Percentiles rank a stretch among this genome's conserved stretches.
Evolutionary conservation across 176 grass and related monocot species (phyloP).

Genomic region (Canna indica): DNA sequence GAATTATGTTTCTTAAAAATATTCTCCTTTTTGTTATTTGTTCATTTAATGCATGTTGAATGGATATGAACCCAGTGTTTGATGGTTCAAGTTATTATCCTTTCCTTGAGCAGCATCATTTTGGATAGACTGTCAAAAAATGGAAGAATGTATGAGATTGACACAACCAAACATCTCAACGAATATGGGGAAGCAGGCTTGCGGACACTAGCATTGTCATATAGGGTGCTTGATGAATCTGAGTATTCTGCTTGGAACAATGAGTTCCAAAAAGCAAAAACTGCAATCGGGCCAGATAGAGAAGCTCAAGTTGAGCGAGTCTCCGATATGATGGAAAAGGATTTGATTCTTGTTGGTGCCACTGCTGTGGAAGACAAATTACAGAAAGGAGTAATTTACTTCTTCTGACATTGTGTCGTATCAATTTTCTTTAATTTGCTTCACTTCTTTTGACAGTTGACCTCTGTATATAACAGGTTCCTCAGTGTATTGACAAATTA

Average conservation of each 20-base stretch:
- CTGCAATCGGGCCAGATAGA: constrained; percentile 75
- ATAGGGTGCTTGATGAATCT: constrained; percentile 78
- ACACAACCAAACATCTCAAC: constrained; percentile 73
- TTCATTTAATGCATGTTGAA: neutral
- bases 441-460: constrained; percentile 21
- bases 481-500: constrained; percentile 89
- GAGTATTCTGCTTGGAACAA: constrained; percentile 87
- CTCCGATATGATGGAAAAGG: constrained; percentile 81
- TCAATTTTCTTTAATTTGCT: constrained; percentile 17
- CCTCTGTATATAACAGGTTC: constrained; percentile 55
- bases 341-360: constrained; percentile 87
- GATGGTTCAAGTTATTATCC: neutral
- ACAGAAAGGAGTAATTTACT: constrained; percentile 58
- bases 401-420: neutral
- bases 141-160: constrained; percentile 63
- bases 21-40: too few relatives aligned
- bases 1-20: too few relatives aligned
- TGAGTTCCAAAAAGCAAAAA: constrained; percentile 85
- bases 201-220: constrained; percentile 71
- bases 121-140: constrained; percentile 90
- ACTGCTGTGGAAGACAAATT: constrained; percentile 96
- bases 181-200: constrained; percentile 94
- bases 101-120: constrained; percentile 53
- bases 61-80: neutral
- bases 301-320: constrained; percentile 68